These are phyloP conservation scores for Pythium coloratum DNA, from an alignment of 352 stramenopile species.

Conservation along the genomic window DNA sequence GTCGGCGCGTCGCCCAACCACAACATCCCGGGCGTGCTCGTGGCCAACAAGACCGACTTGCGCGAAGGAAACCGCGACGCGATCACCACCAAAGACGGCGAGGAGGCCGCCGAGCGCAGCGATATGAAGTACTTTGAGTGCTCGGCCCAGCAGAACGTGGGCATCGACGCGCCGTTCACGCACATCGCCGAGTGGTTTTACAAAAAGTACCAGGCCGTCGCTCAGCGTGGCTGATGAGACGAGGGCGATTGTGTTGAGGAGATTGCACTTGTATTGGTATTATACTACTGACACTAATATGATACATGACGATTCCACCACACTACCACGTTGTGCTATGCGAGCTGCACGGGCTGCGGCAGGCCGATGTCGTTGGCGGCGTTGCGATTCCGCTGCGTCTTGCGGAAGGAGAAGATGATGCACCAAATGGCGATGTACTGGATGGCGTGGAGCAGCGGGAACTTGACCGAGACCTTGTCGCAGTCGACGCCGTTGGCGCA, in stretches of 20 bases:
- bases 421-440: slow-evolving; percentile 29
- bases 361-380: slow-evolving; percentile 16
- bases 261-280: background rate
- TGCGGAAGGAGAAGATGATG: slow-evolving; percentile 31
- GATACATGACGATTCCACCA: slow-evolving; percentile 6
- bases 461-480: slow-evolving; percentile 33
- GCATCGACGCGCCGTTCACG: slow-evolving; percentile 71
- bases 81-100: slow-evolving; percentile 64
- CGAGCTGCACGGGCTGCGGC: slow-evolving; percentile 3
- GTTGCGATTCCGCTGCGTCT: slow-evolving; percentile 24
- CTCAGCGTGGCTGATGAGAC: slow-evolving; percentile 40
- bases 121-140: slow-evolving; percentile 85
- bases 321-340: background rate
- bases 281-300: background rate
- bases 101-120: slow-evolving; percentile 71
- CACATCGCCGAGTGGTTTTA: slow-evolving; percentile 85
- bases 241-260: background rate
- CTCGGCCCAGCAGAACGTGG: slow-evolving; percentile 74
- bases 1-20: slow-evolving; percentile 69
- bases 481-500: slow-evolving; percentile 62
- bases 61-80: slow-evolving; percentile 77
- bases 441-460: slow-evolving; percentile 16
- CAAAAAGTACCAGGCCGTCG: slow-evolving; percentile 80
- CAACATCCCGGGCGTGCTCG: slow-evolving; percentile 70
- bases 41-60: slow-evolving; percentile 81